Evolutionary conservation across 1,139 yeast genomes (phyloP), one percentile per base, ranked within the genome.

Genomic region (Pichia sp.): DNA sequence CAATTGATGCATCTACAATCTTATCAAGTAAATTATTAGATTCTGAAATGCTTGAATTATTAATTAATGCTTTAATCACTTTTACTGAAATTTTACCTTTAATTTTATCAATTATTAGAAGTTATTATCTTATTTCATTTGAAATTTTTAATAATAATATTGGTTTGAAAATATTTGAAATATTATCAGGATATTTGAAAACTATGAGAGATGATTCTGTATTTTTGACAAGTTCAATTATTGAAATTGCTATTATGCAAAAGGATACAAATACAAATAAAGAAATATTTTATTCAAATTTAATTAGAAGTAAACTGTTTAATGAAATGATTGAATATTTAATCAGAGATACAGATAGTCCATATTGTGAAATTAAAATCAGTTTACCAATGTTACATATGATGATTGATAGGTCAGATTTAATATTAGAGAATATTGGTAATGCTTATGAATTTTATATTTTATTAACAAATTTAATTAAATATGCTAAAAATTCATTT

Each of bases 31-130:
- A 70, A 35, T 68, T 87, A 33, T 59, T 75, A 5, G 68, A 69
- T 29, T 58, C 73, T 32, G 39, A 46, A 35, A 34, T 47, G 28
- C 72, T 81, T 49, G 75, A 73, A 3, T 62, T 78, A 49, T 61
- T 81, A 27, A 66, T 77, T 2, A 68, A 72, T 46, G 83, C 83
- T 2, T 68, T 76, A 46, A 63, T 75, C 52, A 76, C 78, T 49
- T 79, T 86, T 45, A 86, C 97, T 0, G 98, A 92, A 62, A 79
- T 85, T 30, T 67, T 92, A 44, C 85, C 90, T 1, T 68, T 79
- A 4, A 73, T 86, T 27, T 65, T 90, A 41, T 78, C 82, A 27
- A 79, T 90, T 10, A 64, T 85, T 10, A 78, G 92, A 63, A 81
- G 92, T 53, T 90, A 89, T 64, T 65, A 83, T 0, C 67, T 88